Conservation (phyloP, 2,329 filamentous ascomycete genomes). For the Ceratocystis harringtonii region DNA sequence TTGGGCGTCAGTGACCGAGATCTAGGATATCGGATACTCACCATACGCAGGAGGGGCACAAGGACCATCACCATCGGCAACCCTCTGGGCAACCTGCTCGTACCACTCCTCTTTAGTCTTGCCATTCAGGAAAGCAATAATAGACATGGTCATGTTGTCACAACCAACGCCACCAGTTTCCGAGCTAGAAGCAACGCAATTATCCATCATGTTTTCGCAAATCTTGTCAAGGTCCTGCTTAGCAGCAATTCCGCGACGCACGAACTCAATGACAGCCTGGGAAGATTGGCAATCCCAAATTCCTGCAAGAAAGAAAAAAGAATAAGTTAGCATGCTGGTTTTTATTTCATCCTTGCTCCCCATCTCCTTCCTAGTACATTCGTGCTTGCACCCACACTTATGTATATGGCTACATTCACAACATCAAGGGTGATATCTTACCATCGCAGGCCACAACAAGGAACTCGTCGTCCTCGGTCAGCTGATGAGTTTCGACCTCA, state of each 20-base stretch:
- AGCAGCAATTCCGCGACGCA: constrained; percentile 85
- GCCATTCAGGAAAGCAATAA: constrained; percentile 78
- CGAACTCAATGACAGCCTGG: constrained; percentile 92
- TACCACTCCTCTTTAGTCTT: constrained; percentile 98
- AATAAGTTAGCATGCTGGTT: background rate
- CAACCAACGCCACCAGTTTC: constrained; percentile 96
- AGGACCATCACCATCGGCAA: constrained; percentile 91
- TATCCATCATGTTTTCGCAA: constrained; percentile 99
- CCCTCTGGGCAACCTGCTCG: constrained; percentile 81
- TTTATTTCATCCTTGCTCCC: background rate
- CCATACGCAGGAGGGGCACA: constrained; percentile 99
- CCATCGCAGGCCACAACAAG: constrained; percentile 84
- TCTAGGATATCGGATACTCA: constrained; percentile 43
- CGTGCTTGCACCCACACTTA: no score
- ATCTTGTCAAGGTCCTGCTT: constrained; percentile 92
- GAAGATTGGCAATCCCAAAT: constrained; percentile 99
- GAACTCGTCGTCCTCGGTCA: constrained; percentile 90
- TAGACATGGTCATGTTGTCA: constrained; percentile 98
- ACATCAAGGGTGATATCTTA: constrained; percentile 29
- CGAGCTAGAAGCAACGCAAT: constrained; percentile 92
- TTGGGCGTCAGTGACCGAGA: constrained; percentile 18
- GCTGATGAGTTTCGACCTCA: constrained; percentile 80
- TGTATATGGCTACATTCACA: background rate
- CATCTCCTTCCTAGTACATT: background rate
- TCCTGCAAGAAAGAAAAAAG: constrained; percentile 39